Conservation (phyloP, 768 basidiomycete species). For the Kwoniella newhampshirensis region DNA sequence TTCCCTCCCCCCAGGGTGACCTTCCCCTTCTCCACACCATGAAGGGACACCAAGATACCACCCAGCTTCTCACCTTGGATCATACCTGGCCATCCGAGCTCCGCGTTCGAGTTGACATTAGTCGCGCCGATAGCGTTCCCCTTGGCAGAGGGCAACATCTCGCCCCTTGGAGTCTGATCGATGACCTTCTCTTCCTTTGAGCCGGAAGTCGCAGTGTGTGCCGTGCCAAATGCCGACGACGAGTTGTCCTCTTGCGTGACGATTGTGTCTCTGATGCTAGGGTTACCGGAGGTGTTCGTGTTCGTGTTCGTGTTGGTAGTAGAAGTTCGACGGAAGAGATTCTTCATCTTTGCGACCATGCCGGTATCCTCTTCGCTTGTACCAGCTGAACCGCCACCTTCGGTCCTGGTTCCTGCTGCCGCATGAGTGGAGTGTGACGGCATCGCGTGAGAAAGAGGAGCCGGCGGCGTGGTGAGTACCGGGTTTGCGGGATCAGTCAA, state of each 20-base stretch:
- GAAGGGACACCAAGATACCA: constrained; percentile 28
- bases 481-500: constrained; percentile 42
- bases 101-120: constrained; percentile 33
- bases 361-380: constrained; percentile 20
- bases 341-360: constrained; percentile 38
- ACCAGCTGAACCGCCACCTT: constrained; percentile 5
- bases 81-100: constrained; percentile 37
- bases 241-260: neutral
- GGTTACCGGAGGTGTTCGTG: neutral
- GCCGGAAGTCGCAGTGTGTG: neutral
- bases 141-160: constrained; percentile 27
- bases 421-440: constrained; percentile 33
- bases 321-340: constrained; percentile 31
- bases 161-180: constrained; percentile 38
- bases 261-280: neutral
- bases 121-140: constrained; percentile 32
- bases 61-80: constrained; percentile 35
- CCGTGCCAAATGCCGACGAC: constrained; percentile 1
- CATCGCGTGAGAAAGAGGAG: constrained; percentile 43
- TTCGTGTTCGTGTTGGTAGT: constrained; percentile 11
- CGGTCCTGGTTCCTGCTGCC: constrained; percentile 10
- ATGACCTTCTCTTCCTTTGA: constrained; percentile 23
- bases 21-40: constrained; percentile 31
- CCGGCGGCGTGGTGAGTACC: constrained; percentile 35
- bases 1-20: constrained; percentile 33